These are phyloP conservation scores for Pseudopithomyces chartarum DNA, from an alignment of 2,329 filamentous ascomycete species.

Conservation along the genomic window DNA sequence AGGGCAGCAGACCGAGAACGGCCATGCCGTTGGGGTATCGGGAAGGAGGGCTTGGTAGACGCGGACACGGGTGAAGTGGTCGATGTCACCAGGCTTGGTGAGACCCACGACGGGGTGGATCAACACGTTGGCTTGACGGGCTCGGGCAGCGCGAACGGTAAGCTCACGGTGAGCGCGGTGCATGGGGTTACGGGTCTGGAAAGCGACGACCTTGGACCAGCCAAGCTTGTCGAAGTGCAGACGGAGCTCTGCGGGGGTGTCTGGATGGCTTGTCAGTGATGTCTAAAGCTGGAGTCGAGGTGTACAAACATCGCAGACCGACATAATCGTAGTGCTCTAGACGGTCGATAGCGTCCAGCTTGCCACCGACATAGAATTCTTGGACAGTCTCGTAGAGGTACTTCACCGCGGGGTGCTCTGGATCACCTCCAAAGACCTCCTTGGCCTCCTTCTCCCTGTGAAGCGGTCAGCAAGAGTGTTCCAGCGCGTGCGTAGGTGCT, in stretches of 20 bases:
- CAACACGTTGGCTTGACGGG: constrained; percentile 95
- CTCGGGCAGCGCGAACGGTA: constrained; percentile 93
- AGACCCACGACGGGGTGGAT: constrained; percentile 98
- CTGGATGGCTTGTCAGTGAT: constrained; percentile 49
- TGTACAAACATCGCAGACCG: constrained; percentile 79
- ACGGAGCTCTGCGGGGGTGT: constrained; percentile 92
- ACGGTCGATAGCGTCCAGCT: constrained; percentile 92
- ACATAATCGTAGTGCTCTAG: constrained; percentile 99
- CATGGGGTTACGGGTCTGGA: constrained; percentile 98
- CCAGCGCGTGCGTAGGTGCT: constrained; percentile 9
- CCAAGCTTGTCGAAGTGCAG: constrained; percentile 99
- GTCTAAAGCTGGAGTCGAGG: background rate
- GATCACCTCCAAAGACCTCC: constrained; percentile 91
- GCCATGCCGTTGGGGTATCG: constrained; percentile 99
- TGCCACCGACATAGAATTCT: constrained; percentile 94
- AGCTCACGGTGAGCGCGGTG: constrained; percentile 97
- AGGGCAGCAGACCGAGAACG: constrained; percentile 87
- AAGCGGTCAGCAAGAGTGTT: constrained; percentile 25
- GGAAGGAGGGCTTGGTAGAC: constrained; percentile 95
- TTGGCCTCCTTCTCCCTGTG: constrained; percentile 82
- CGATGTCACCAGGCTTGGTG: constrained; percentile 98
- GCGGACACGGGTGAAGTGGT: constrained; percentile 98
- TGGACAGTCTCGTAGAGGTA: constrained; percentile 81
- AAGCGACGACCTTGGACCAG: constrained; percentile 96
- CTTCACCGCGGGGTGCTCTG: constrained; percentile 89